A percentile compares a stretch with the other conserved stretches of the same genome.
phyloP scores from a whole-genome alignment of 257 asterid species.

The Ocimum tenuiflorum region DNA sequence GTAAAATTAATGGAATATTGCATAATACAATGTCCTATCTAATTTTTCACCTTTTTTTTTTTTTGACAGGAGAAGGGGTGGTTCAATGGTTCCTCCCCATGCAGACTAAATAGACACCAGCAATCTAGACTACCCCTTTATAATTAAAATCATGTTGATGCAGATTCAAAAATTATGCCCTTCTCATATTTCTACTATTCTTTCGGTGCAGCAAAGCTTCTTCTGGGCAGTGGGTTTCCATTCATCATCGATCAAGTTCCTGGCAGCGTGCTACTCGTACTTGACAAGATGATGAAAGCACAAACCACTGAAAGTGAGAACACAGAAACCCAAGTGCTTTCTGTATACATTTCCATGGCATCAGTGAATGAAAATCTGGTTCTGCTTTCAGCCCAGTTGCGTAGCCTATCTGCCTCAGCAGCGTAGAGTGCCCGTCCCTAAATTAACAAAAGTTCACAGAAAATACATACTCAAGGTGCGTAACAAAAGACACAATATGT shows the following conservation, averaged over 20 bases:
- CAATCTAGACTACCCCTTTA: neutral
- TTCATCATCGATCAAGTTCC: constrained; percentile 34
- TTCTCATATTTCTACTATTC: neutral
- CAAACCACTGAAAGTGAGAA: constrained; percentile 92
- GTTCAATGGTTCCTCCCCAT: neutral
- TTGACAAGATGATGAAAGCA: constrained; percentile 88
- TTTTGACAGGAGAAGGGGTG: neutral
- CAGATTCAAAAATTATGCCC: constrained; percentile 9
- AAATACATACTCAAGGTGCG: neutral
- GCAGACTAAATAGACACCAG: neutral
- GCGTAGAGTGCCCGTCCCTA: constrained; percentile 93
- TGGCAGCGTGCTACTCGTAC: constrained; percentile 55
- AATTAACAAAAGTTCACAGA: neutral
- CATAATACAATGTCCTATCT: neutral
- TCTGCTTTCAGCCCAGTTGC: constrained; percentile 97
- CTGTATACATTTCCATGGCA: constrained; percentile 97
- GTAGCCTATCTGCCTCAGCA: constrained; percentile 95
- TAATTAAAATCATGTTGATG: constrained; percentile 1
- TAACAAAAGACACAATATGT: neutral
- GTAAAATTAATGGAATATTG: neutral
- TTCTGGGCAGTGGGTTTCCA: neutral
- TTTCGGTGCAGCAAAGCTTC: neutral
- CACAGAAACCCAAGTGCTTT: constrained; percentile 89
- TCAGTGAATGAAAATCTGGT: constrained; percentile 86
- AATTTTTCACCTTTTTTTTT: neutral